Evolutionary conservation across 169 alveolate species (phyloP).

Genomic region (Cryptosporidium xiaoi): DNA sequence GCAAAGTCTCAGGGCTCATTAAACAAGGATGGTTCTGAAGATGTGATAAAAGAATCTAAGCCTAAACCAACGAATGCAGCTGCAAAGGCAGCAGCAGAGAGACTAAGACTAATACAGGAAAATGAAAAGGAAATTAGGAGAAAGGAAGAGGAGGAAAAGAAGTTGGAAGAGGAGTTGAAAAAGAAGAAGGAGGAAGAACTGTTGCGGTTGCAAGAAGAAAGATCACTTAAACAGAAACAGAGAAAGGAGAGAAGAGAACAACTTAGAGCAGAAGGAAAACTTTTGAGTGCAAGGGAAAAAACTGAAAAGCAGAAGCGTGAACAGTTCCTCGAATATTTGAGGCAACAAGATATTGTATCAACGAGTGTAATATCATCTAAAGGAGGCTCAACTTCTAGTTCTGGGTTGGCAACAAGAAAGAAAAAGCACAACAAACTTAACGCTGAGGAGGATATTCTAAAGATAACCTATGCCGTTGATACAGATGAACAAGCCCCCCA

Average conservation of each 20-base stretch:
- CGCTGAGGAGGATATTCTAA: slow-evolving; percentile 65
- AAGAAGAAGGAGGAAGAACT: slow-evolving; percentile 84
- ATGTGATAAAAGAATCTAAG: slow-evolving; percentile 1
- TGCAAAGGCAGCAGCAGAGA: slow-evolving; percentile 86
- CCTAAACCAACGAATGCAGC: slow-evolving; percentile 51
- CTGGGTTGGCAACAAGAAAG: slow-evolving; percentile 40
- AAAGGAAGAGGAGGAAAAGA: slow-evolving; percentile 82
- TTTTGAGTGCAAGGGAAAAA: slow-evolving; percentile 83
- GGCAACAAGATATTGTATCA: slow-evolving; percentile 77
- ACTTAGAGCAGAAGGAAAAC: slow-evolving; percentile 85
- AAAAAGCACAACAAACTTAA: slow-evolving; percentile 57
- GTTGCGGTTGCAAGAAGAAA: slow-evolving; percentile 76
- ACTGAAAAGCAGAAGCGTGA: slow-evolving; percentile 83
- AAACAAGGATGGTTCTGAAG: slow-evolving; percentile 3
- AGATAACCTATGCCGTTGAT: slow-evolving; percentile 32
- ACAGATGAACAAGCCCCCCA: slow-evolving; percentile 65
- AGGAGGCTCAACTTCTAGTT: slow-evolving; percentile 1
- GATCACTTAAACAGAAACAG: slow-evolving; percentile 78
- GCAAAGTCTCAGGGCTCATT: slow-evolving; percentile 47
- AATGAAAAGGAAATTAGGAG: slow-evolving; percentile 74
- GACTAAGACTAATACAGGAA: slow-evolving; percentile 81
- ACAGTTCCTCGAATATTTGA: slow-evolving; percentile 81
- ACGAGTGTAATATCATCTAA: slow-evolving; percentile 6
- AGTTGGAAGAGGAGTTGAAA: slow-evolving; percentile 84
- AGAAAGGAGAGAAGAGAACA: slow-evolving; percentile 85